These are phyloP conservation scores for Lasiosphaeriaceae sp. DNA, from an alignment of 495 filamentous ascomycete species.

Conservation along the genomic window DNA sequence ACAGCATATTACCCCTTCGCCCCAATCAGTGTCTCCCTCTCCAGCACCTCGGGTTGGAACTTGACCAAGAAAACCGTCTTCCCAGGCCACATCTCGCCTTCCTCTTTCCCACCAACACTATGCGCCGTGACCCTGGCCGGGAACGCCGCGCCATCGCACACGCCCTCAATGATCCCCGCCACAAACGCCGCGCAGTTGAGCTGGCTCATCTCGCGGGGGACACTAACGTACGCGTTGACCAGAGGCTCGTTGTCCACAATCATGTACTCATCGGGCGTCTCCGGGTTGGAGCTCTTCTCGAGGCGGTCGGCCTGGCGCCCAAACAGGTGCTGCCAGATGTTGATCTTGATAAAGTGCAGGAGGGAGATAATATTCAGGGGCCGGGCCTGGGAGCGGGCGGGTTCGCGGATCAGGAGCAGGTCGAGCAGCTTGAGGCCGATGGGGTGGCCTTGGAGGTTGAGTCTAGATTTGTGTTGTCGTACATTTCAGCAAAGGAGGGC, in stretches of 20 bases:
- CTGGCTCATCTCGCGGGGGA: conserved; percentile 91
- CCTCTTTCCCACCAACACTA: conserved; percentile 68
- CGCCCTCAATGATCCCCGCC: conserved; percentile 91
- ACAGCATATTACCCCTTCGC: conserved; percentile 28
- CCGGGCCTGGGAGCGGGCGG: conserved; percentile 61
- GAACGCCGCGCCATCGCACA: conserved; percentile 89
- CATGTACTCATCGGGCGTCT: conserved; percentile 93
- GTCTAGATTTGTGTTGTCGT: no score
- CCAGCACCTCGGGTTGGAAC: conserved; percentile 83
- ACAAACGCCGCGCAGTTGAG: conserved; percentile 96
- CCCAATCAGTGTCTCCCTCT: conserved; percentile 69
- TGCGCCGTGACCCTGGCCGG: conserved; percentile 88
- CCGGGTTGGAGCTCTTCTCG: conserved; percentile 76
- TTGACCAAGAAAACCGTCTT: conserved; percentile 93
- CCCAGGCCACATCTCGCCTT: conserved; percentile 84
- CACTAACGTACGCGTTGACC: conserved; percentile 87
- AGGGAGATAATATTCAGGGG: conserved; percentile 87
- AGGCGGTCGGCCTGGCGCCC: conserved; percentile 83
- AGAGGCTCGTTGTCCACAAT: conserved; percentile 95
- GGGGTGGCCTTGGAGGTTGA: conserved; percentile 93
- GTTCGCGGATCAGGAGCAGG: conserved; percentile 81
- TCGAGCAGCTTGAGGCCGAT: conserved; percentile 92
- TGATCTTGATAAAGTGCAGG: conserved; percentile 88
- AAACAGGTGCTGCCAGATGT: conserved; percentile 90
- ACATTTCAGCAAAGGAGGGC: no score